Base-by-base conservation (phyloP, 176 grass and related monocot genomes). In the Aegilops sharonensis region DNA sequence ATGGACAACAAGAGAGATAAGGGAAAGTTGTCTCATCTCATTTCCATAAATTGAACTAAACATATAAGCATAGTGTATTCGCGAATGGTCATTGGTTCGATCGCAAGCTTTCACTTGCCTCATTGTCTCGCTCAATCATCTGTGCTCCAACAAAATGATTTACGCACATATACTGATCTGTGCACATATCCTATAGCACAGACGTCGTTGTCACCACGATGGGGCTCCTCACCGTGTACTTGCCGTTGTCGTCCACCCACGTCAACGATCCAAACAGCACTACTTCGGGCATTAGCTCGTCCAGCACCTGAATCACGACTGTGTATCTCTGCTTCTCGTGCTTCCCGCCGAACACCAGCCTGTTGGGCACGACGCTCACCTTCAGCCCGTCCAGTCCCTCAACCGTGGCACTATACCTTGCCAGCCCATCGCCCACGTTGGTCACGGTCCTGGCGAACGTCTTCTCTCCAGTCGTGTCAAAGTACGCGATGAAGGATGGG, bases 141-240 rank as follows among this genome's bases (percentile, higher is more conserved):
- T 68, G n/a, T 21, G 14, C 14, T 48, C 8, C 5, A 77, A 23
- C 61, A 37, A 39, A 70, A 35, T 35, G 34, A 36, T 40, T 12
- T 9, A 47, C 0, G 11, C 4, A 23, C 10, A 0, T 12, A 52
- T 52, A 5, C 14, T 52, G 52, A 20, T 3, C 9, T 43, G 6
- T 30, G 17, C 37, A 5, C 6, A 35, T n/a, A 50, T 36, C 47
- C 81, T 88, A 85, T 32, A 85, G 11, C 62, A 7, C 85, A 10
- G 31, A 31, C 35, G 80, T 66, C 4, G 92, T 90, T 17, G 94
- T 94, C 20, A 57, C 94, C 1, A 98, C 88, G 13, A 98, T 94
- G 3, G 97, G 90, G 61, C 94, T 98, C 64, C 94, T 92, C 21
- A 95, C 97, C 21, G 74, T 35, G 84, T 98, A 90, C 66, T 94